phyloP scores from a whole-genome alignment of 202 grass and related monocot genomes.

The Schoenoplectus tabernaemontani region DNA sequence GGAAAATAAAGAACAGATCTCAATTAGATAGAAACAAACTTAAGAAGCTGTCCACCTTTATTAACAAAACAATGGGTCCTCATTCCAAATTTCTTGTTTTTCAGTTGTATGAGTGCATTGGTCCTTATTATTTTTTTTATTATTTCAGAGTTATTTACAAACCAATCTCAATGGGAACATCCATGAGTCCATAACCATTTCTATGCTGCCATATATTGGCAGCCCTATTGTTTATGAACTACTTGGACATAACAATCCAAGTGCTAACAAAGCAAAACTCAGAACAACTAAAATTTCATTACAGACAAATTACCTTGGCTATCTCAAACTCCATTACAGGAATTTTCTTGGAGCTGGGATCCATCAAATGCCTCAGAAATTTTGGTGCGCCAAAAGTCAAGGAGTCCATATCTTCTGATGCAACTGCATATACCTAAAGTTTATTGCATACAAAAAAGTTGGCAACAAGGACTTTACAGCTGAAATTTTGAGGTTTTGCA shows the following conservation, averaged over 20 bases:
- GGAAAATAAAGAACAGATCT: not conserved
- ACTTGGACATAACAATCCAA: not conserved
- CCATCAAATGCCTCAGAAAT: slow-evolving; percentile 95
- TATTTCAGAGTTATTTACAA: not conserved
- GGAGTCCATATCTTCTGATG: slow-evolving; percentile 98
- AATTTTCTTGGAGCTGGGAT: slow-evolving; percentile 95
- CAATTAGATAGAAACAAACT: not conserved
- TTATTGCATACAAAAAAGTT: slow-evolving; percentile 11
- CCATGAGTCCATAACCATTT: not conserved
- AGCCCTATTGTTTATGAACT: not conserved
- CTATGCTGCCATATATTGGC: not conserved
- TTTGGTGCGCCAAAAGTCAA: slow-evolving; percentile 83
- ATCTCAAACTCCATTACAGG: slow-evolving; percentile 55
- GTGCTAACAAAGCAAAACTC: not conserved
- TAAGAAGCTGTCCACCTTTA: not conserved
- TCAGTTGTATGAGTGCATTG: not conserved
- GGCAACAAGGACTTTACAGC: not conserved
- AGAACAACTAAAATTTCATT: not conserved
- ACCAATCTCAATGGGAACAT: not conserved
- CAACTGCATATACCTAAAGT: slow-evolving; percentile 75
- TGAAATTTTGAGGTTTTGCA: not conserved
- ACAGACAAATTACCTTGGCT: not conserved
- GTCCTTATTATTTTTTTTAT: not conserved
- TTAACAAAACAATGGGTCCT: not conserved
- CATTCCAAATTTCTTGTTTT: not conserved